A percentile compares a stretch with the other conserved stretches of the same genome.
These are phyloP conservation scores for Boletus vinaceobasis DNA, from an alignment of 768 basidiomycete species.

Conservation along the genomic window DNA sequence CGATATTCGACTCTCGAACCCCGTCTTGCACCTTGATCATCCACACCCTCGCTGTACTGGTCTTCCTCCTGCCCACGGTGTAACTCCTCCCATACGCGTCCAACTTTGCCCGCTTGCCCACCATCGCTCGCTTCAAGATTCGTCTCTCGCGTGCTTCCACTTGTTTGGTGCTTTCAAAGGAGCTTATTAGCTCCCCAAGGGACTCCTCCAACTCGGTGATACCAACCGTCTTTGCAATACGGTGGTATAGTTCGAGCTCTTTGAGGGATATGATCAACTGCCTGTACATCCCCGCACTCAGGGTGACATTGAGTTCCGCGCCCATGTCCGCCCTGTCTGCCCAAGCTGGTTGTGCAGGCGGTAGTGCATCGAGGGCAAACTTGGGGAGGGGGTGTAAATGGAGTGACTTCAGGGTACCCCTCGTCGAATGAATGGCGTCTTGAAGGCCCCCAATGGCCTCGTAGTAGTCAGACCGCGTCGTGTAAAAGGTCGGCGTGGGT, in stretches of 20 bases:
- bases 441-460: conserved; percentile 70
- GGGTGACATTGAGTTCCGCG: conserved; percentile 49
- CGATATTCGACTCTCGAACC: conserved; percentile 21
- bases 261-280: conserved; percentile 58
- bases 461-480: conserved; percentile 70
- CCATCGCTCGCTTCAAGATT: conserved; percentile 23
- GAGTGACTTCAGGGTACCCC: conserved; percentile 55
- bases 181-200: conserved; percentile 51
- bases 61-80: conserved; percentile 84
- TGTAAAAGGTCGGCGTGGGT: conserved; percentile 78
- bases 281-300: conserved; percentile 71
- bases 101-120: conserved; percentile 55
- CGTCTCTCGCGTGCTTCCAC: conserved; percentile 40
- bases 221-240: conserved; percentile 21
- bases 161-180: conserved; percentile 66
- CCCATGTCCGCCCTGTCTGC: conserved; percentile 60
- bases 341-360: conserved; percentile 65
- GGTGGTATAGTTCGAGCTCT: conserved; percentile 60
- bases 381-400: conserved; percentile 78
- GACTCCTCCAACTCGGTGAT: conserved; percentile 54
- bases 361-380: conserved; percentile 58
- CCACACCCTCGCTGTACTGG: conserved; percentile 89
- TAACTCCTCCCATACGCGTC: conserved; percentile 85
- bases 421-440: conserved; percentile 53
- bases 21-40: conserved; percentile 64